These are phyloP conservation scores for Prunus yedoensis DNA, from an alignment of 331 rosid species.

Conservation along the genomic window DNA sequence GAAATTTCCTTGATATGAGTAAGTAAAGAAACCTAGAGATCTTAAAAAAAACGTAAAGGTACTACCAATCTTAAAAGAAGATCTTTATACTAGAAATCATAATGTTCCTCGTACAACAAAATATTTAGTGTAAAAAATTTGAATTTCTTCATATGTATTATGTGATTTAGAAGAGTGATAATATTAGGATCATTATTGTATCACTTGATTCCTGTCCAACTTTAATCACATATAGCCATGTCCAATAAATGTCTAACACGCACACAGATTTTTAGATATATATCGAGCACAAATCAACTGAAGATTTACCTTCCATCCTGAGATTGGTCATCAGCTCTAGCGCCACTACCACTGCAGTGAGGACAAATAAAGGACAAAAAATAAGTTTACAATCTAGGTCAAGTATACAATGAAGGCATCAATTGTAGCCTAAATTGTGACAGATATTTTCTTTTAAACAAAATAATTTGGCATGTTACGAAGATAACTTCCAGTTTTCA, in stretches of 20 bases:
- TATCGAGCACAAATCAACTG: slow-evolving; percentile 1
- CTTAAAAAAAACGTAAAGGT: neutral
- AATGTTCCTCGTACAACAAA: neutral
- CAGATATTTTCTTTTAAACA: neutral
- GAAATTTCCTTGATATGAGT: too few species aligned
- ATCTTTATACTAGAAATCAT: neutral
- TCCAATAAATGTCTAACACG: neutral
- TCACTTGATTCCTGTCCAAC: neutral
- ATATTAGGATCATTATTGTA: neutral
- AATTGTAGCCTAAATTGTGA: neutral
- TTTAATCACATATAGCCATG: neutral
- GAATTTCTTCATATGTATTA: neutral
- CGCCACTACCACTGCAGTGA: slow-evolving; percentile 66
- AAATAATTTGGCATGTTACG: neutral
- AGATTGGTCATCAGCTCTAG: slow-evolving; percentile 69
- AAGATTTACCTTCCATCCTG: slow-evolving; percentile 73
- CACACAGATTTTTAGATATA: neutral
- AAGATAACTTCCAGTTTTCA: neutral
- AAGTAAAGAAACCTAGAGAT: neutral
- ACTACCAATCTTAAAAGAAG: too few species aligned
- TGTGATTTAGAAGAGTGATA: neutral
- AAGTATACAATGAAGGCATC: neutral
- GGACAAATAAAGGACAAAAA: slow-evolving; percentile 4
- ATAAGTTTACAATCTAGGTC: neutral
- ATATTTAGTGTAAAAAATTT: neutral